phyloP scores from a whole-genome alignment of 805 yeast genomes.

The Barnettozyma vustinii region DNA sequence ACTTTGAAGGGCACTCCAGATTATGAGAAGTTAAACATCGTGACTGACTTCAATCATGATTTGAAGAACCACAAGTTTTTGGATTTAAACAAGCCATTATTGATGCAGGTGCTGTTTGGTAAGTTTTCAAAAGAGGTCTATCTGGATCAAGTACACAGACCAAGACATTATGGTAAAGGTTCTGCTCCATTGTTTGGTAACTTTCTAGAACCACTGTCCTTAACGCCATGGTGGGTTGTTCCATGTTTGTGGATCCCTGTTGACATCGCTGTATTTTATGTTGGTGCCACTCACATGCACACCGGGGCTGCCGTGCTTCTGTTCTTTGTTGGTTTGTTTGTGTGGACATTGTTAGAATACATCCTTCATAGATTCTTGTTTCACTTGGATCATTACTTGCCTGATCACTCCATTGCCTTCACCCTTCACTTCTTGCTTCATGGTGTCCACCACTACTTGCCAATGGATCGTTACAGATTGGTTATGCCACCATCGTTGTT shows the following conservation, averaged over 20 bases:
- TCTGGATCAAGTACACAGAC: slow-evolving; percentile 94
- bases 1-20: slow-evolving; percentile 63
- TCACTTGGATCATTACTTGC: slow-evolving; percentile 85
- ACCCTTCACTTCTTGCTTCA: slow-evolving; percentile 87
- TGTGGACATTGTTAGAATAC: slow-evolving; percentile 94
- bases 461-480: slow-evolving; percentile 90
- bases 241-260: slow-evolving; percentile 87
- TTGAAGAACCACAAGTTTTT: slow-evolving; percentile 74
- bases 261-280: slow-evolving; percentile 54
- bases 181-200: slow-evolving; percentile 95
- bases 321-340: slow-evolving; percentile 76
- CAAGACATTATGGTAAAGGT: slow-evolving; percentile 96
- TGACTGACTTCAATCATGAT: slow-evolving; percentile 75
- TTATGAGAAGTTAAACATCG: slow-evolving; percentile 65
- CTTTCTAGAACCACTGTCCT: slow-evolving; percentile 83
- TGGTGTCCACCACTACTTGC: slow-evolving; percentile 95
- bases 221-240: slow-evolving; percentile 93
- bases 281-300: slow-evolving; percentile 49
- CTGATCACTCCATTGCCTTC: slow-evolving; percentile 69
- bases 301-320: slow-evolving; percentile 43
- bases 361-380: slow-evolving; percentile 83
- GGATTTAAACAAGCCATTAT: slow-evolving; percentile 77
- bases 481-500: slow-evolving; percentile 96
- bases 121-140: slow-evolving; percentile 83
- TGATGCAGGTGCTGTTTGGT: slow-evolving; percentile 73